Base-by-base conservation (phyloP, 2,329 filamentous ascomycete species). In the Penicillium oxalicum region DNA sequence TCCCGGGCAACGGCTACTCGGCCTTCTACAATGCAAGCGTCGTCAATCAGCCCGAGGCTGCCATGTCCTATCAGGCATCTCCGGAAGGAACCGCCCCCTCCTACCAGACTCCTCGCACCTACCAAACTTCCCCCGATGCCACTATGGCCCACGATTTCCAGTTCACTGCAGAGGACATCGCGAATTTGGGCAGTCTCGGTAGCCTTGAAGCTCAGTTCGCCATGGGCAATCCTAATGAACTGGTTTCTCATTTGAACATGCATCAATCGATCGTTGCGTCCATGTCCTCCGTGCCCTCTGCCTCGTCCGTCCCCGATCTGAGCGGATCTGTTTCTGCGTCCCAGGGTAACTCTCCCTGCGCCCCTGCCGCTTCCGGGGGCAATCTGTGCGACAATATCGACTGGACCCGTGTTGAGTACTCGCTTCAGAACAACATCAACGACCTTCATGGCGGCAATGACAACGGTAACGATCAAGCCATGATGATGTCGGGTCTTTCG, bases 201-300 rank as follows among this genome's bases (percentile, higher is more conserved):
- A 51, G 56, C 13, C 63, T 66, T 51, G 59, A 66, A 33, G 50
- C 51, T 34, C 60, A 62, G 11, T 61, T 68, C 12, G 58, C 58
- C 25, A 54, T 57, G 7, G 60, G 55, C 33, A 58, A 63, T 18
- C 62, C 62, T 5, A 59, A 64, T 24, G 56, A 58, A 18, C 53
- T 65, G 27, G 58, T 63, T 40, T 53, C 63, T 0, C 46, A 47
- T 9, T 39, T 63, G 47, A 53, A 61, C 35, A 56, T 64, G 46
- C 57, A 60, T 41, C 52, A 38, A 58, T 2, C 56, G 58, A 37
- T 63, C 63, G 1, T 51, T 61, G 41, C 57, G 59, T 44, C 57
- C 58, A 58, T 52, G 40, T 58, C 29, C 11, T 32, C 56, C 4
- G 39, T 60, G 25, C 54, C 55, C 9, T 59, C 55, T 9, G 42